A percentile compares a stretch with the other conserved stretches of the same genome.
These are phyloP conservation scores for Rutstroemia sp. DNA, from an alignment of 2,329 filamentous ascomycete genomes.

Conservation along the genomic window DNA sequence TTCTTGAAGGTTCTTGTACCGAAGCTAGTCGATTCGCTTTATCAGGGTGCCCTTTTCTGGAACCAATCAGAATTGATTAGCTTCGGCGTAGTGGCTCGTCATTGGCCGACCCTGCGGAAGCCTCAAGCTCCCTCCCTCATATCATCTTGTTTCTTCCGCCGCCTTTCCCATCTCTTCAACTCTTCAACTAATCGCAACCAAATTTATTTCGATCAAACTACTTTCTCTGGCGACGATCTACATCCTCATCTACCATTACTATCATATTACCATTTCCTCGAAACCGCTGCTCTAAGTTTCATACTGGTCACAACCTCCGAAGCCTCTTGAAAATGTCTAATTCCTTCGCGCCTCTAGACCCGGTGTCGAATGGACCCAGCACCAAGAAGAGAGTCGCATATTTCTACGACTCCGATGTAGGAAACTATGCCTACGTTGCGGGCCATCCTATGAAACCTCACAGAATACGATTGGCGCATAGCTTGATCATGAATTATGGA, in stretches of 20 bases:
- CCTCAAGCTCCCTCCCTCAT: neutral
- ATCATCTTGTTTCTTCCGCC: neutral
- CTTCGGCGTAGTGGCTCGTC: conserved; percentile 4
- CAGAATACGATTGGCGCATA: conserved; percentile 88
- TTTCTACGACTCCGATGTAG: conserved; percentile 97
- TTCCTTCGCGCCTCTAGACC: conserved; percentile 46
- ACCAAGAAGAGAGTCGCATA: conserved; percentile 84
- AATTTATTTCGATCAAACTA: neutral
- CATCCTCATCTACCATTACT: too few relatives aligned
- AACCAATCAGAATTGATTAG: neutral
- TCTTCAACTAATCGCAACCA: neutral
- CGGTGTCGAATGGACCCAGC: conserved; percentile 36
- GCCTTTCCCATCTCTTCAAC: neutral
- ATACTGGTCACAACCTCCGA: neutral
- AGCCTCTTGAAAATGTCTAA: conserved; percentile 19
- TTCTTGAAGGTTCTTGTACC: neutral
- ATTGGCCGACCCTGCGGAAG: conserved; percentile 2
- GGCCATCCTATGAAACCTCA: conserved; percentile 99
- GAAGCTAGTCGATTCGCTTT: neutral
- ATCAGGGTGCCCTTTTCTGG: neutral
- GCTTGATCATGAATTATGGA: conserved; percentile 91
- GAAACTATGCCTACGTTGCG: conserved; percentile 95
- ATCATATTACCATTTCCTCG: neutral
- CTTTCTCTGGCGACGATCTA: neutral
- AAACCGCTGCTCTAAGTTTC: neutral